Evolutionary conservation across 2,329 filamentous ascomycete species (phyloP), one percentile per base, ranked within the genome.

Genomic region (Aspergillus nomiae): DNA sequence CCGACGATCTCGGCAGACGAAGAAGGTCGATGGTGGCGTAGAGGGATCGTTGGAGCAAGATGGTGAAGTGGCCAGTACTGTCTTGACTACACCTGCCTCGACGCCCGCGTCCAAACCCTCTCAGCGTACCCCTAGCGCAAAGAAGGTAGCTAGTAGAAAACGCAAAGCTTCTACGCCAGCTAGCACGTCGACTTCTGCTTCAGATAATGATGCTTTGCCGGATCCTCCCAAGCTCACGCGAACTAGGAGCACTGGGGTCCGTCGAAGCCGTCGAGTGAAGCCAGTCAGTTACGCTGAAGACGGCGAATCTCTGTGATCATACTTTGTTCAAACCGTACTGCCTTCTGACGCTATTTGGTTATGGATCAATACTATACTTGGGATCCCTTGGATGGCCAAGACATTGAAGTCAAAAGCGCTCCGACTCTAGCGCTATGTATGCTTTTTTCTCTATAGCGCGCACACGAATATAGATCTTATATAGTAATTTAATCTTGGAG

Each of bases 221-320:
- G 63, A 67, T 34, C 58, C 65, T 16, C 50, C 68, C 28, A 61
- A 38, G 7, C 62, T 65, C 36, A 34, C 55, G n/a, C 55, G 30
- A 30, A 34, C 65, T 4, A 56, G 59, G 36, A 62, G 55, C 16
- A 60, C 53, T 50, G 56, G 61, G 19, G 46, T 51, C n/a, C 73
- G 75, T 55, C 72, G 72, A n/a, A 76, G 73, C 60, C 66, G 63
- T 53, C 74, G 75, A 8, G 68, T 69, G 24, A 77, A 75, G 60
- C 73, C 70, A 60, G 69, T 77, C 10, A 77, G 74, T 46, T 78
- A 78, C 59, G 66, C 70, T 2, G 76, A 78, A 62, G 74, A 77
- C 21, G 72, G 68, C 50, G 68, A 71, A 41, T 76, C 68, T 9
- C 56, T 60, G 11, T 67, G 58, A 63, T 32, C 14, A 36, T n/a